Evolutionary conservation across 306 rosid species (phyloP).

Genomic region (Pterocarpus macrocarpus): DNA sequence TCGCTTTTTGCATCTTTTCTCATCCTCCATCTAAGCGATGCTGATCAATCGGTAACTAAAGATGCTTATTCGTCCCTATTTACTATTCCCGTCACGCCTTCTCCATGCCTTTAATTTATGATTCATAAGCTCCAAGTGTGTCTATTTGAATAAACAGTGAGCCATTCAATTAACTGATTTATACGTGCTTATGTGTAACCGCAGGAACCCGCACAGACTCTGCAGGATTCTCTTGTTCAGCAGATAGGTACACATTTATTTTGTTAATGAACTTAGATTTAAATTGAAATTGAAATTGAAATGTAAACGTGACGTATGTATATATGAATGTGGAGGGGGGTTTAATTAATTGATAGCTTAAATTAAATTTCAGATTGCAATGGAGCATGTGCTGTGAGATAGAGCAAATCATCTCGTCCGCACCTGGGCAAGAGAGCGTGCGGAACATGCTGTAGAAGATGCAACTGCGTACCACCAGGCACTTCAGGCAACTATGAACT

Average conservation of each 20-base stretch:
- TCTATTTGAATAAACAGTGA: not conserved
- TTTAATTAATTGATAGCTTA: too few species aligned
- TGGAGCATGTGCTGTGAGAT: slow-evolving; percentile 61
- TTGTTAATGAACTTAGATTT: too few species aligned
- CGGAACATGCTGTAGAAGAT: slow-evolving; percentile 71
- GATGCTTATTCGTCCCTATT: not conserved
- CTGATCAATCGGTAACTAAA: slow-evolving; percentile 51
- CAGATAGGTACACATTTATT: slow-evolving; percentile 39
- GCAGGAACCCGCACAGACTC: slow-evolving; percentile 33
- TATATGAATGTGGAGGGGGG: too few species aligned
- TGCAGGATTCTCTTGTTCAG: slow-evolving; percentile 40
- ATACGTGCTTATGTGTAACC: not conserved
- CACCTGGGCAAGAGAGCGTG: slow-evolving; percentile 69
- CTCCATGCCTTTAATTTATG: not conserved
- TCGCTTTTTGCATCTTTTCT: slow-evolving; percentile 60
- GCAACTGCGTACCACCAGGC: slow-evolving; percentile 82
- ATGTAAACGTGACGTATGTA: too few species aligned
- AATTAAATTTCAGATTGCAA: slow-evolving; percentile 55
- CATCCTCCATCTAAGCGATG: slow-evolving; percentile 45
- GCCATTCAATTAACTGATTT: slow-evolving; percentile 4
- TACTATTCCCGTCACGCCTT: not conserved
- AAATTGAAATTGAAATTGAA: too few species aligned
- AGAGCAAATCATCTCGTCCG: slow-evolving; percentile 64
- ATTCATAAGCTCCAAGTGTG: not conserved
- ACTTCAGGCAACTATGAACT: slow-evolving; percentile 68